These are phyloP conservation scores for Wallacemonas sp. DNA, from an alignment of 208 protist species.

Conservation along the genomic window DNA sequence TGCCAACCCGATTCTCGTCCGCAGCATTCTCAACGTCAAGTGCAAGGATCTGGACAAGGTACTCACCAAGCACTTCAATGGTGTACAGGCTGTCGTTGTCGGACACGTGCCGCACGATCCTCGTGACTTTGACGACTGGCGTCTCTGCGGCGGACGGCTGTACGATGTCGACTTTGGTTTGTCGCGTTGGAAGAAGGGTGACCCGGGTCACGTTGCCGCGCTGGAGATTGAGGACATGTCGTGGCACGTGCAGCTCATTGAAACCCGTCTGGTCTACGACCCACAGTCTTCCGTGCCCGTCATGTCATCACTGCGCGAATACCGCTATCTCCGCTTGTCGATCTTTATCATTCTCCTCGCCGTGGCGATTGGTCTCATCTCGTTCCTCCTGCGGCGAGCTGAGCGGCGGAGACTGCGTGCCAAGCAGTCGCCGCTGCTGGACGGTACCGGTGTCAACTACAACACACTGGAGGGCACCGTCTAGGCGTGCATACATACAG, in stretches of 20 bases:
- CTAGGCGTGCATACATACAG: not conserved
- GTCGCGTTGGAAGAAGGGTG: constrained; percentile 89
- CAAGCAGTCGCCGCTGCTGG: constrained; percentile 1
- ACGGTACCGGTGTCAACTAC: not conserved
- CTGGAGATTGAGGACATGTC: constrained; percentile 81
- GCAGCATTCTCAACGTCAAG: constrained; percentile 81
- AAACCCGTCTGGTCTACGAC: constrained; percentile 47
- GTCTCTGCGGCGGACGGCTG: constrained; percentile 70
- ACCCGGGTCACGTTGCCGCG: constrained; percentile 83
- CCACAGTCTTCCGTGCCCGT: constrained; percentile 17
- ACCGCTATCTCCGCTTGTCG: constrained; percentile 30
- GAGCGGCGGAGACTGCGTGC: constrained; percentile 32
- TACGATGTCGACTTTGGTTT: constrained; percentile 91
- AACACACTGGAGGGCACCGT: not conserved
- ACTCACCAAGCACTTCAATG: constrained; percentile 71
- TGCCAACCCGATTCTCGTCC: constrained; percentile 84
- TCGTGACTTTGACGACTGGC: constrained; percentile 78
- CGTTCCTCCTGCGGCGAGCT: constrained; percentile 22
- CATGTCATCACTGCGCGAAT: constrained; percentile 8
- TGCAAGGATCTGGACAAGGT: constrained; percentile 69
- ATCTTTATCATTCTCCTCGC: constrained; percentile 29
- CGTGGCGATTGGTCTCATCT: constrained; percentile 21
- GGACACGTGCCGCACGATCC: constrained; percentile 88
- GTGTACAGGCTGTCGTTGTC: constrained; percentile 85
- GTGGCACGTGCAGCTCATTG: constrained; percentile 76